Conservation (phyloP, 1,284 basidiomycete species). For the Naganishia albida region DNA sequence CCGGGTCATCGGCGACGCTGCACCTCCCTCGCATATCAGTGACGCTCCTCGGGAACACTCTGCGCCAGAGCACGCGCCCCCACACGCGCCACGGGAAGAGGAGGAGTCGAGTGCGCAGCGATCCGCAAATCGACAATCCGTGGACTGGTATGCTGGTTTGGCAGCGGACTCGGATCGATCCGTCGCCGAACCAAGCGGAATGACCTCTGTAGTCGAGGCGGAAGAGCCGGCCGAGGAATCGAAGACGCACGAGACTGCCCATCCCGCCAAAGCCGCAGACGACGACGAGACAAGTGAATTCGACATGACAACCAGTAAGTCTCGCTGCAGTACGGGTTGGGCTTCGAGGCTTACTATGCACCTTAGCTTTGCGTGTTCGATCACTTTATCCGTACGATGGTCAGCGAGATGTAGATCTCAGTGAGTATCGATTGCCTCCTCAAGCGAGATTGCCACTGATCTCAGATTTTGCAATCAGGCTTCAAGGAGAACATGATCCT, state of each 20-base stretch:
- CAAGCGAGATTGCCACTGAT: background rate
- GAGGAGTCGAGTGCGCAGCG: constrained; percentile 39
- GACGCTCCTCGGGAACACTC: constrained; percentile 54
- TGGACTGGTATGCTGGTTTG: constrained; percentile 89
- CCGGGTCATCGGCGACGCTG: constrained; percentile 70
- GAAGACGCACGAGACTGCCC: constrained; percentile 40
- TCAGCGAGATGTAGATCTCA: constrained; percentile 81
- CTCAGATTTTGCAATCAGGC: constrained; percentile 55
- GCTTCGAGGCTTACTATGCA: too few species aligned
- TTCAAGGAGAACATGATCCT: constrained; percentile 83
- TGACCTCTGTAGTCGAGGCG: constrained; percentile 63
- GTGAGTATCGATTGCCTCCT: constrained; percentile 55
- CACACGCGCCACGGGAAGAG: constrained; percentile 36
- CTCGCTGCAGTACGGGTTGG: too few species aligned
- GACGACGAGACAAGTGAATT: constrained; percentile 72
- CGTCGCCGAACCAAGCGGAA: constrained; percentile 53
- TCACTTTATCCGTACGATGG: constrained; percentile 80
- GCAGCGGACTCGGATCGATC: constrained; percentile 66
- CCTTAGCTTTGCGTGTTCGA: constrained; percentile 67
- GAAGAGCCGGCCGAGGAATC: constrained; percentile 58
- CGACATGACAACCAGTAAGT: constrained; percentile 62
- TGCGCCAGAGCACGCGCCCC: constrained; percentile 39
- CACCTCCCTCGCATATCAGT: constrained; percentile 72
- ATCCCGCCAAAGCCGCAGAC: constrained; percentile 51
- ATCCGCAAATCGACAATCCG: constrained; percentile 69